phyloP scores from a whole-genome alignment of 2,329 filamentous ascomycete genomes.

The Arthrocladium fulminans region DNA sequence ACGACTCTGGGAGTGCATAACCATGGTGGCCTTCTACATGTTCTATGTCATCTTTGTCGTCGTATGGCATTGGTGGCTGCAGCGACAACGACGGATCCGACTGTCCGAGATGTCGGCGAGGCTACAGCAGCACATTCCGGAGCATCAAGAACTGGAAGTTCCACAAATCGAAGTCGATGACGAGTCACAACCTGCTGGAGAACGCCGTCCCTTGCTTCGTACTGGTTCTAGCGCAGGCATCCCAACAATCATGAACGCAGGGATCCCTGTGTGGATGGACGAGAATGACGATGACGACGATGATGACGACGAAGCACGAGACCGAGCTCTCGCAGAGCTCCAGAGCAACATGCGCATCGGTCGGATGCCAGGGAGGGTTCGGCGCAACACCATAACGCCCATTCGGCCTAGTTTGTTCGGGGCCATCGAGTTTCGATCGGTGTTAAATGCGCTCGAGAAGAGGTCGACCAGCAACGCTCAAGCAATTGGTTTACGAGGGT shows the following conservation, averaged over 20 bases:
- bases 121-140: slow-evolving; percentile 59
- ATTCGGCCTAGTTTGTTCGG: slow-evolving; percentile 91
- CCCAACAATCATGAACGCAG: slow-evolving; percentile 49
- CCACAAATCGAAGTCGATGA: slow-evolving; percentile 50
- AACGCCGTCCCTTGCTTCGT: slow-evolving; percentile 37
- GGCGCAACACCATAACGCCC: slow-evolving; percentile 66
- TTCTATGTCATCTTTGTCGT: slow-evolving; percentile 88
- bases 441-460: slow-evolving; percentile 77
- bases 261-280: slow-evolving; percentile 33
- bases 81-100: slow-evolving; percentile 51
- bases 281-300: slow-evolving; percentile 53
- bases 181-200: slow-evolving; percentile 38
- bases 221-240: slow-evolving; percentile 55
- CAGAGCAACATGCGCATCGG: slow-evolving; percentile 87
- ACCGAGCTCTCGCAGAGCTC: slow-evolving; percentile 66
- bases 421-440: slow-evolving; percentile 84
- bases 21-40: slow-evolving; percentile 84
- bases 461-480: slow-evolving; percentile 61
- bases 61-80: slow-evolving; percentile 80
- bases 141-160: slow-evolving; percentile 50
- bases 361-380: slow-evolving; percentile 51
- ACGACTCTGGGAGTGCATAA: slow-evolving; percentile 76
- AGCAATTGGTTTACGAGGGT: slow-evolving; percentile 59
- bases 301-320: slow-evolving; percentile 46
- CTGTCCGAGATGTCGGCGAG: slow-evolving; percentile 63